Conservation (phyloP, 2,329 filamentous ascomycete genomes). For the Microcyclospora pomicola region DNA sequence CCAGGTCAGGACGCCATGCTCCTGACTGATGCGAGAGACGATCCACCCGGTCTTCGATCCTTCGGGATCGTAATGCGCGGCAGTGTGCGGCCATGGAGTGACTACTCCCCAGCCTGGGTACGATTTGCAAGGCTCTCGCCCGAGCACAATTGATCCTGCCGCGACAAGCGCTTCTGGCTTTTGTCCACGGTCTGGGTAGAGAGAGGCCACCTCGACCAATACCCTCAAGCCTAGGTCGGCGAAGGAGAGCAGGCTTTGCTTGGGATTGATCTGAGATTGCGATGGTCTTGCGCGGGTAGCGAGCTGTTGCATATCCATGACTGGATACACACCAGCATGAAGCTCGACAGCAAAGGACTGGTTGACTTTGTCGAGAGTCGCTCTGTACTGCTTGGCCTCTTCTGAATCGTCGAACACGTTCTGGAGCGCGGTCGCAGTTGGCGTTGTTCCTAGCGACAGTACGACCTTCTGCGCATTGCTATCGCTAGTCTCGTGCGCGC, state of each 20-base stretch:
- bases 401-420: conserved; percentile 36
- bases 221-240: conserved; percentile 52
- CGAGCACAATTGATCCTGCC: conserved; percentile 55
- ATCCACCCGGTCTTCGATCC: conserved; percentile 44
- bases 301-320: conserved; percentile 66
- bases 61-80: conserved; percentile 23
- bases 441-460: conserved; percentile 63
- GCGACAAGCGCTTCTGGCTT: conserved; percentile 53
- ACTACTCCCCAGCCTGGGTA: conserved; percentile 62
- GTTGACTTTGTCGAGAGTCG: conserved; percentile 24
- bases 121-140: conserved; percentile 55
- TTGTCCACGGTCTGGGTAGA: conserved; percentile 47
- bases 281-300: conserved; percentile 49
- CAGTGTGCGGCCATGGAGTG: conserved; percentile 38
- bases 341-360: conserved; percentile 42
- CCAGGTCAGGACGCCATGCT: conserved; percentile 62
- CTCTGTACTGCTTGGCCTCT: conserved; percentile 22
- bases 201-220: conserved; percentile 55
- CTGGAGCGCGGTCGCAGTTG: conserved; percentile 54
- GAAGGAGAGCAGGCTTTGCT: conserved; percentile 26
- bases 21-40: conserved; percentile 59
- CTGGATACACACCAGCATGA: conserved; percentile 63
- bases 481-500: conserved; percentile 6
- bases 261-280: conserved; percentile 13
- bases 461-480: conserved; percentile 26